Base-by-base conservation (phyloP, 2,329 filamentous ascomycete species). In the Tolypocladium pustulatum region DNA sequence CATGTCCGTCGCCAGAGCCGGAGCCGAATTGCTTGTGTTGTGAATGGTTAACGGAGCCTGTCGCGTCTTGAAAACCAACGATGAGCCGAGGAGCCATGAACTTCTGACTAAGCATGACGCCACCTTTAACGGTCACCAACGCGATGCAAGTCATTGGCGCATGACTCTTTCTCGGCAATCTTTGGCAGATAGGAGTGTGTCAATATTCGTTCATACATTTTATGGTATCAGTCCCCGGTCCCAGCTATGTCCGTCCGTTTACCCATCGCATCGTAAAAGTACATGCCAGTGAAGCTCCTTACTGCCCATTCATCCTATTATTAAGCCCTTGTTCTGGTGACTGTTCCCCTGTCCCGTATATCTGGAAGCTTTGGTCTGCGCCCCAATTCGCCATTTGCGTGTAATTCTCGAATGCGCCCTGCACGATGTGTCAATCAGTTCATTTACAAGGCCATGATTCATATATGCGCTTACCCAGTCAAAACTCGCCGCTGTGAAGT, bases 331-430 rank as follows among this genome's bases (percentile, higher is more conserved):
- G 64, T 36, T 68, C 66, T 17, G 67, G 62, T 36, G 66, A 64
- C 40, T 69, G 61, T 8, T 64, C 68, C 17, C 62, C 67, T 17
- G 62, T 61, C 15, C 70, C 72, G 61, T 82, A 82, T 61, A 83
- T 76, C 57, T 79, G 76, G 63, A 82, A 81, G 20, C 76, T 75
- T 59, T 79, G 77, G 37, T 83, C 80, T 3, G 74, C 71, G 32
- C 76, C 78, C 75, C 80, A 84, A 49, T 76, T 77, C 17, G 79
- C 76, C 65, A 71, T 69, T 61, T 85, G 82, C 0, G 81, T 76
- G 61, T 80, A 84, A 56, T 77, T 83, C 60, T 85, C 81, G 54
- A 85, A 79, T 15, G 79, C 77, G 51, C 78, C 77, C 82, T 84
- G 57, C 40, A 36, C 10, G 38, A 43, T 32, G 4, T 12, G 62